Conservation (phyloP, 2,329 filamentous ascomycete genomes). For the Aureobasidium vineae region DNA sequence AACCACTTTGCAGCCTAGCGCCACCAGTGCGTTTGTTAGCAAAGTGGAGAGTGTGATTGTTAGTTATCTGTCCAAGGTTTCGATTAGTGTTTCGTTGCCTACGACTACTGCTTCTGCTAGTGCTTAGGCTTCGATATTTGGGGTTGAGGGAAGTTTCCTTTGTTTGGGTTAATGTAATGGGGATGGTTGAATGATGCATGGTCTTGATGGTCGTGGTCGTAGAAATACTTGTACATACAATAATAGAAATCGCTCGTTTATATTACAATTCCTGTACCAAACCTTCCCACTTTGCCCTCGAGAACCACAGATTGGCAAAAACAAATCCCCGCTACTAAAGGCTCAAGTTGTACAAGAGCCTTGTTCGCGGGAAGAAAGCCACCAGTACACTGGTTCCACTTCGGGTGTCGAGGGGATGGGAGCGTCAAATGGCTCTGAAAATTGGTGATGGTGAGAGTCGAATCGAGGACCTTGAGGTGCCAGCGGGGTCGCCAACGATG, state of each 20-base stretch:
- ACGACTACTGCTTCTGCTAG: background rate
- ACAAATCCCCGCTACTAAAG: background rate
- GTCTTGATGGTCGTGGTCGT: background rate
- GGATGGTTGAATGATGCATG: background rate
- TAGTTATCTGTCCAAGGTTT: background rate
- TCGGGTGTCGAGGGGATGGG: too few relatives aligned
- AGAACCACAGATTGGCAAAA: too few relatives aligned
- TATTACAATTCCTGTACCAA: background rate
- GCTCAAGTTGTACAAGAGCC: too few relatives aligned
- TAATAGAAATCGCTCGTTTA: background rate
- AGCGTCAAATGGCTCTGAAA: too few relatives aligned
- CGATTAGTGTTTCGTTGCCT: background rate
- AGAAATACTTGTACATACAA: background rate
- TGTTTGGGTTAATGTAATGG: background rate
- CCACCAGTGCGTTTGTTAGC: background rate
- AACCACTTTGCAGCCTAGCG: background rate
- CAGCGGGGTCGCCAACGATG: too few relatives aligned
- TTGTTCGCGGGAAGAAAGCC: too few relatives aligned
- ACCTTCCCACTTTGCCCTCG: too few relatives aligned
- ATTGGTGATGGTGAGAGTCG: too few relatives aligned
- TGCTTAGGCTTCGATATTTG: background rate
- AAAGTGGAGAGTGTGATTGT: constrained; percentile 1
- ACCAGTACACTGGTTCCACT: too few relatives aligned
- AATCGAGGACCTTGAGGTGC: too few relatives aligned
- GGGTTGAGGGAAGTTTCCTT: background rate